A percentile compares a stretch with the other conserved stretches of the same genome.
Evolutionary conservation across 129 eudicot genomes (phyloP).

Genomic region (Scalesia atractyloides): DNA sequence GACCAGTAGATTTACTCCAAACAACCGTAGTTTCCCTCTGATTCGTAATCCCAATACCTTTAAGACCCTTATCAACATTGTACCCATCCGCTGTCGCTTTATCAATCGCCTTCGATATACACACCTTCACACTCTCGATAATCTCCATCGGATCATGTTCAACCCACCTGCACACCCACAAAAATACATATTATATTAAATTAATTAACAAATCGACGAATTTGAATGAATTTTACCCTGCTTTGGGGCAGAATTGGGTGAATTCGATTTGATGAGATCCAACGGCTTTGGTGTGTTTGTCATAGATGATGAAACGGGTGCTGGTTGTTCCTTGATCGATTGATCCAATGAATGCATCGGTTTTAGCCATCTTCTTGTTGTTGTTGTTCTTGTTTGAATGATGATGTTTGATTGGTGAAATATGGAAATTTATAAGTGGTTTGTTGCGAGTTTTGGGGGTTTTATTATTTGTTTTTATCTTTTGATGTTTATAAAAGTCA

Average conservation of each 20-base stretch:
- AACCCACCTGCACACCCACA: conserved; percentile 69
- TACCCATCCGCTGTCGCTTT: conserved; percentile 82
- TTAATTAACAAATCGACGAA: not conserved
- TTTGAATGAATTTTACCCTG: conserved; percentile 53
- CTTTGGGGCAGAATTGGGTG: conserved; percentile 89
- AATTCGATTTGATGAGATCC: conserved; percentile 98
- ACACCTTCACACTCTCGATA: conserved; percentile 75
- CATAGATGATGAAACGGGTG: conserved; percentile 92
- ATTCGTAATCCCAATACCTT: conserved; percentile 86
- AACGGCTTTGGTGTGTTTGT: conserved; percentile 48
- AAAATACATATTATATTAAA: conserved; percentile 1
- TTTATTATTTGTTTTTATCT: conserved; percentile 8
- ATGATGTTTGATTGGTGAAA: not conserved
- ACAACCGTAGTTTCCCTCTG: conserved; percentile 94
- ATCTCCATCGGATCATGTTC: conserved; percentile 98
- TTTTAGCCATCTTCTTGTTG: conserved; percentile 50
- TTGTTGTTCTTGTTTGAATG: not conserved
- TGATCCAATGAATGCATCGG: conserved; percentile 67
- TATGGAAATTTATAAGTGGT: conserved; percentile 9
- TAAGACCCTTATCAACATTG: conserved; percentile 73
- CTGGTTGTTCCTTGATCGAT: conserved; percentile 99
- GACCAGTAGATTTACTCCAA: conserved; percentile 94
- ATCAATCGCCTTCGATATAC: conserved; percentile 79
- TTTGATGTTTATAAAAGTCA: not conserved
- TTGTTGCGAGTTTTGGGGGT: conserved; percentile 16